These are phyloP conservation scores for Wickerhamiella nectarea DNA, from an alignment of 805 yeast genomes.

Conservation along the genomic window DNA sequence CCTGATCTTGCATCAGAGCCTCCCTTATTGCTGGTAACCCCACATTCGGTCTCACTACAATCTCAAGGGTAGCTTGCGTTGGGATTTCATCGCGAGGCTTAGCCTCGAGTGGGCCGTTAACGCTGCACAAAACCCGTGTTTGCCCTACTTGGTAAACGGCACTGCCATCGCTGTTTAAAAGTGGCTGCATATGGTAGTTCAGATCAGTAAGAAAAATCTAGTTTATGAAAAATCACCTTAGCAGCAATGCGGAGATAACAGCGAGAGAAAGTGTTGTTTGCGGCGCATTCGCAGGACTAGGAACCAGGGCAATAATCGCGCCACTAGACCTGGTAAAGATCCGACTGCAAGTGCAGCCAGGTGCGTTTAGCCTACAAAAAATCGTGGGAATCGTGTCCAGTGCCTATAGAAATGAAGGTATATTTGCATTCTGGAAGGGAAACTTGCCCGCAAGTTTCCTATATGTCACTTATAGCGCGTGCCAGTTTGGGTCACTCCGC, in stretches of 20 bases:
- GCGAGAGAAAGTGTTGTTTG: slow-evolving; percentile 44
- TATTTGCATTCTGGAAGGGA: slow-evolving; percentile 84
- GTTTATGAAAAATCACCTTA: slow-evolving; percentile 15
- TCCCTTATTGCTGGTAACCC: slow-evolving; percentile 70
- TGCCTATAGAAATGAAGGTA: slow-evolving; percentile 51
- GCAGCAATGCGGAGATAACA: slow-evolving; percentile 37
- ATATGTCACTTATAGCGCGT: slow-evolving; percentile 74
- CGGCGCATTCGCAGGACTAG: slow-evolving; percentile 58
- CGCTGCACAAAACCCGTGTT: slow-evolving; percentile 47
- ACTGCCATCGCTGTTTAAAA: slow-evolving; percentile 70
- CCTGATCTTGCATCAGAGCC: slow-evolving; percentile 54
- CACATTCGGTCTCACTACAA: slow-evolving; percentile 60
- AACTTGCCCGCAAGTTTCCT: slow-evolving; percentile 81
- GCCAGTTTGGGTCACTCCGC: slow-evolving; percentile 67
- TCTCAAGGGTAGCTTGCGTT: slow-evolving; percentile 59
- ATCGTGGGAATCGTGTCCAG: slow-evolving; percentile 26
- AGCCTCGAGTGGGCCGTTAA: slow-evolving; percentile 85
- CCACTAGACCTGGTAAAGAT: slow-evolving; percentile 73
- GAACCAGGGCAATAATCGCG: slow-evolving; percentile 51
- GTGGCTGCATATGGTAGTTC: too few relatives aligned
- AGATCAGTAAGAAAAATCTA: background rate
- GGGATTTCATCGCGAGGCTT: slow-evolving; percentile 75
- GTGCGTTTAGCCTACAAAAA: background rate
- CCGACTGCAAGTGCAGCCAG: slow-evolving; percentile 47
- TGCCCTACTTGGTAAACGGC: slow-evolving; percentile 37